These are phyloP conservation scores for Tolypocladium nubicola DNA, from an alignment of 2,329 filamentous ascomycete genomes.

Conservation along the genomic window DNA sequence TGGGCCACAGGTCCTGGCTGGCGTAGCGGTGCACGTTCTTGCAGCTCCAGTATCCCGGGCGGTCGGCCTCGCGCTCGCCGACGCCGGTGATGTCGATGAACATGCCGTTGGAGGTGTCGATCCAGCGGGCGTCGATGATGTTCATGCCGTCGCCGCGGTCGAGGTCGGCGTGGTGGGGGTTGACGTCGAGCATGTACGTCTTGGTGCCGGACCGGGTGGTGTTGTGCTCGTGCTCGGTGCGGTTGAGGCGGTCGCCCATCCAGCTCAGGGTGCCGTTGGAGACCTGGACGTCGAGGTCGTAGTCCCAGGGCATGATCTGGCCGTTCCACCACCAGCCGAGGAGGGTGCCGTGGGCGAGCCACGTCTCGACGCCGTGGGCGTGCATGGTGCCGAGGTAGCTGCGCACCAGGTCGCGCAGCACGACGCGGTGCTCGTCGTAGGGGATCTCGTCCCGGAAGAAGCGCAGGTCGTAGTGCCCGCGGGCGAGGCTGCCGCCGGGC, in stretches of 20 bases:
- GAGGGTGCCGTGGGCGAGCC: slow-evolving; percentile 77
- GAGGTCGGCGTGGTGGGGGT: slow-evolving; percentile 55
- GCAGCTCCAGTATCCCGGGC: slow-evolving; percentile 63
- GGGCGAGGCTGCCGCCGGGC: slow-evolving; percentile 45
- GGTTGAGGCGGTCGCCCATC: slow-evolving; percentile 57
- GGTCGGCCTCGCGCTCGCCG: slow-evolving; percentile 48
- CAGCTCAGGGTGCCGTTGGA: slow-evolving; percentile 54
- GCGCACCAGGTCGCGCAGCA: slow-evolving; percentile 58
- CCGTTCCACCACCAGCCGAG: slow-evolving; percentile 87
- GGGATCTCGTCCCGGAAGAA: slow-evolving; percentile 54
- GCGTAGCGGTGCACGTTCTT: slow-evolving; percentile 70
- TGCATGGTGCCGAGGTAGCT: slow-evolving; percentile 62
- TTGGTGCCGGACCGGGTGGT: slow-evolving; percentile 27
- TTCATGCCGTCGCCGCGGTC: slow-evolving; percentile 59
- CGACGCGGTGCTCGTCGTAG: slow-evolving; percentile 56
- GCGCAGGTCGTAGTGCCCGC: slow-evolving; percentile 65
- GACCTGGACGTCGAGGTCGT: slow-evolving; percentile 75
- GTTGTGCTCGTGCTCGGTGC: slow-evolving; percentile 50
- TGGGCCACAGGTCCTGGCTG: slow-evolving; percentile 62
- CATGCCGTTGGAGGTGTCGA: slow-evolving; percentile 64
- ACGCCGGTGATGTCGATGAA: slow-evolving; percentile 79
- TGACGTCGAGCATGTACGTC: slow-evolving; percentile 65
- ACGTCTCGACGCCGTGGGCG: slow-evolving; percentile 61
- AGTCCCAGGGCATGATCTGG: slow-evolving; percentile 72
- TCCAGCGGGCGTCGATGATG: slow-evolving; percentile 77